Percentiles rank a stretch among this genome's conserved stretches.
phyloP scores from a whole-genome alignment of 2,329 filamentous ascomycete species.

The Aspergillus proliferans region DNA sequence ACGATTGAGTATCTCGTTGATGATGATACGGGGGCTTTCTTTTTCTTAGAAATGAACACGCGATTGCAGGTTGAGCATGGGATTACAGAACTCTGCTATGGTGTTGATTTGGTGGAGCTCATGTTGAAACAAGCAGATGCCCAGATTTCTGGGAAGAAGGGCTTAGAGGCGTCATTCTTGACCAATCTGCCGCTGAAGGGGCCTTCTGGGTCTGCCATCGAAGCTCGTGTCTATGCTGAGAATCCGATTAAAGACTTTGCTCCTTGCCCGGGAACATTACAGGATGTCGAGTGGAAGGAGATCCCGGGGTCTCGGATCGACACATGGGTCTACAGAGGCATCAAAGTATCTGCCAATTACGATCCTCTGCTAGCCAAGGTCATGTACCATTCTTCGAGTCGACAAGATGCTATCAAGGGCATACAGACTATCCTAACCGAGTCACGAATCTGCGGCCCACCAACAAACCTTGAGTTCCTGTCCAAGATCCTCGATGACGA shows the following conservation, averaged over 20 bases:
- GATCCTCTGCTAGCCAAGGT: constrained; percentile 55
- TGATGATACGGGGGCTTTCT: constrained; percentile 73
- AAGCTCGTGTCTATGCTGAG: constrained; percentile 52
- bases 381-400: constrained; percentile 47
- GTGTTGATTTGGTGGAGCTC: constrained; percentile 49
- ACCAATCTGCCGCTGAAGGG: constrained; percentile 36
- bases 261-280: constrained; percentile 54
- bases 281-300: constrained; percentile 52
- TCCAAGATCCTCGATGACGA: constrained; percentile 43
- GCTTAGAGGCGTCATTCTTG: constrained; percentile 38
- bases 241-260: constrained; percentile 55
- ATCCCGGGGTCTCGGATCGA: constrained; percentile 50
- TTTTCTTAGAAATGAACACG: constrained; percentile 57
- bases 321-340: constrained; percentile 57
- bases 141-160: constrained; percentile 40
- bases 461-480: constrained; percentile 55
- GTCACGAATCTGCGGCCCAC: constrained; percentile 48
- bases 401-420: constrained; percentile 39
- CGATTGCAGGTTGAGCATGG: constrained; percentile 54
- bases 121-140: constrained; percentile 53
- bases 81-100: constrained; percentile 53
- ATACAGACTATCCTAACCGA: constrained; percentile 40
- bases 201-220: constrained; percentile 47
- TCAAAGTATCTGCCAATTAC: constrained; percentile 52
- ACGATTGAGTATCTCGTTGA: constrained; percentile 90